phyloP scores from a whole-genome alignment of 495 filamentous ascomycete genomes.

The Aspergillus ostianus region DNA sequence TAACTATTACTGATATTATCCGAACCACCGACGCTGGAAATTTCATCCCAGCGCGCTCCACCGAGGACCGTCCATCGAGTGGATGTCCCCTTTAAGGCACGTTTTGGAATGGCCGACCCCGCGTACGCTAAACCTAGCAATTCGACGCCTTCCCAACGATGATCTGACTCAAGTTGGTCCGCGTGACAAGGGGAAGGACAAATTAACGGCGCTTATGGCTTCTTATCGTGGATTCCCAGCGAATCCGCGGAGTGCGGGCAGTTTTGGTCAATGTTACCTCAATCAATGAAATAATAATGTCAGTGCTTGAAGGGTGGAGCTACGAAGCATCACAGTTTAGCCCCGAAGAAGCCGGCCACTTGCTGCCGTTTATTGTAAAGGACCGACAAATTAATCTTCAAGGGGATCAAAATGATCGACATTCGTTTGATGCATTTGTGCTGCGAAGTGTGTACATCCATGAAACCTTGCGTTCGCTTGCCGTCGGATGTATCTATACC shows the following conservation, averaged over 20 bases:
- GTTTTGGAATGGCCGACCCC: slow-evolving; percentile 8
- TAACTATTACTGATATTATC: slow-evolving; percentile 9
- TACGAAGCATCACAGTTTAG: background rate
- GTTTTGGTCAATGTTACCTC: background rate
- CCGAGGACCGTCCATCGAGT: slow-evolving; percentile 8
- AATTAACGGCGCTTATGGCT: background rate
- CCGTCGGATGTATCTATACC: background rate
- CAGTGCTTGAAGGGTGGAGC: background rate
- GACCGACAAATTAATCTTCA: background rate
- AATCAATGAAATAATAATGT: background rate
- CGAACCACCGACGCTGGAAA: slow-evolving; percentile 12
- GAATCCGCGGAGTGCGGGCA: background rate
- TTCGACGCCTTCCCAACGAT: background rate
- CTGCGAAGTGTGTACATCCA: background rate
- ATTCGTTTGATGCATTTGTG: background rate
- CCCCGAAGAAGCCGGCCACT: background rate
- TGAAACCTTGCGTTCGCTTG: background rate
- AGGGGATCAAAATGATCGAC: background rate
- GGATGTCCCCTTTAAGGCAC: slow-evolving; percentile 8
- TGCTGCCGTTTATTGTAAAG: background rate
- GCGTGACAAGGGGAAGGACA: background rate
- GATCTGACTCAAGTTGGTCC: slow-evolving; percentile 1
- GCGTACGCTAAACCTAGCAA: slow-evolving; percentile 7
- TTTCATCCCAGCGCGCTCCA: slow-evolving; percentile 8
- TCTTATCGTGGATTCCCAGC: background rate